Evolutionary conservation across 2,329 filamentous ascomycete species (phyloP), one percentile per base, ranked within the genome.

Genomic region (Cladosporium sp.): DNA sequence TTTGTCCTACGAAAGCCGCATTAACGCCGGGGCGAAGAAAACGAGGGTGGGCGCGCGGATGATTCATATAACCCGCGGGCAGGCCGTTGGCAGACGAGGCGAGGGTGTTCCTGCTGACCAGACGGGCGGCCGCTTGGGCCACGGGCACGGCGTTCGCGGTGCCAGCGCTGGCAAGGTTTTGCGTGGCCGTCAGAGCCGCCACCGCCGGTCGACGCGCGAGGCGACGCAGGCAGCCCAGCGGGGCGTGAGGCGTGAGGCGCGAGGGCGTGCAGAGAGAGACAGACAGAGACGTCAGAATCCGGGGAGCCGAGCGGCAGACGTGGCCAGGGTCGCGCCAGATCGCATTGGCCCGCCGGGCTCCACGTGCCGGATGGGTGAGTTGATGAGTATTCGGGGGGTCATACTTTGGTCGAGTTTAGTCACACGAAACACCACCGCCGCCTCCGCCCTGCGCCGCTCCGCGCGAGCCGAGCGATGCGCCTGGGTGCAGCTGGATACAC

Each of bases 1-100:
- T 50, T 50, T 50, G 48, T 50, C 18, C 46, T 49, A 49, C 14
- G 10, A 43, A 31, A 32, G 38, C 46, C 46, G 46, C 46, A 49
- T 49, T 49, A 34, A 31, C 18, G 37, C 37, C 46, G 46, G 16
- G 38, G 16, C 22, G 7, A 16, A 35, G 35, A 38, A 18, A 33
- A 34, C 13, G 37, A 31, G 37, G 32, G 40, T 22, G 46, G 37
- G 48, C 40, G 31, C 5, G 14, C 2, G 9, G 48, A 50, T 50
- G 48, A 50, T 50, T 50, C 48, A 50, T 50, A 50, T 50, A 50
- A 14, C 6, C 11, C 31, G 19, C 13, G 19, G 16, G n/a, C 32
- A 43, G 48, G 38, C 48, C 38, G 40, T 33, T 40, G 19, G 37
- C 40, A 38, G 11, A 14, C 7, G 13, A 8, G 9, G 31, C 14